These are phyloP conservation scores for Endocalyx cinctus DNA, from an alignment of 2,329 filamentous ascomycete genomes.

Conservation along the genomic window DNA sequence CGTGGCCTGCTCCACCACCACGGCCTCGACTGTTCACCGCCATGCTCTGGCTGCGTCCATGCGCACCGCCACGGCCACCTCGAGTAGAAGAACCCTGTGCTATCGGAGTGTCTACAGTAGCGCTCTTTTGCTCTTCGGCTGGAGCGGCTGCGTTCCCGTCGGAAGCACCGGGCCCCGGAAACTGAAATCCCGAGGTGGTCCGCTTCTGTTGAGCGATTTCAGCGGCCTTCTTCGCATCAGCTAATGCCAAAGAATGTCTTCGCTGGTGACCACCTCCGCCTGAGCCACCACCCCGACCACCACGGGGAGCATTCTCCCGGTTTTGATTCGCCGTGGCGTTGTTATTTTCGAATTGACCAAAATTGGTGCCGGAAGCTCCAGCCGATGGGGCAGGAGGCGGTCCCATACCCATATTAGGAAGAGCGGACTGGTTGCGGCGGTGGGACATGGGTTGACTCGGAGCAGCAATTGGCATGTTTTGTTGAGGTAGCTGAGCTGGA, in stretches of 20 bases:
- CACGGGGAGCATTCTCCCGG: slow-evolving; percentile 66
- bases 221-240: slow-evolving; percentile 95
- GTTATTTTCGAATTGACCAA: slow-evolving; percentile 75
- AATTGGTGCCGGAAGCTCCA: slow-evolving; percentile 72
- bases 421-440: slow-evolving; percentile 95
- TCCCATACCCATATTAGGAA: slow-evolving; percentile 88
- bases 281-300: slow-evolving; percentile 61
- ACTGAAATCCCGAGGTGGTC: slow-evolving; percentile 91
- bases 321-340: slow-evolving; percentile 55
- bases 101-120: slow-evolving; percentile 36
- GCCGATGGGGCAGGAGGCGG: slow-evolving; percentile 88
- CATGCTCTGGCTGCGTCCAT: slow-evolving; percentile 88
- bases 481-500: slow-evolving; percentile 69
- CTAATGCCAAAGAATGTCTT: slow-evolving; percentile 88
- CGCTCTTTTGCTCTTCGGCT: slow-evolving; percentile 52
- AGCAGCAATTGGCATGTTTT: slow-evolving; percentile 69
- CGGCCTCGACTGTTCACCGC: slow-evolving; percentile 68
- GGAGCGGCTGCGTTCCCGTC: slow-evolving; percentile 45
- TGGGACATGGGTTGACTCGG: slow-evolving; percentile 78
- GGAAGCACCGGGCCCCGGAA: slow-evolving; percentile 70
- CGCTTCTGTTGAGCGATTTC: slow-evolving; percentile 95
- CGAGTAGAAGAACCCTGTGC: slow-evolving; percentile 41
- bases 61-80: slow-evolving; percentile 53
- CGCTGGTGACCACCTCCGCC: slow-evolving; percentile 80
- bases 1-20: slow-evolving; percentile 55